Evolutionary conservation across 345 rosid species (phyloP), one percentile per base, ranked within the genome.

Genomic region (Camelina neglecta): DNA sequence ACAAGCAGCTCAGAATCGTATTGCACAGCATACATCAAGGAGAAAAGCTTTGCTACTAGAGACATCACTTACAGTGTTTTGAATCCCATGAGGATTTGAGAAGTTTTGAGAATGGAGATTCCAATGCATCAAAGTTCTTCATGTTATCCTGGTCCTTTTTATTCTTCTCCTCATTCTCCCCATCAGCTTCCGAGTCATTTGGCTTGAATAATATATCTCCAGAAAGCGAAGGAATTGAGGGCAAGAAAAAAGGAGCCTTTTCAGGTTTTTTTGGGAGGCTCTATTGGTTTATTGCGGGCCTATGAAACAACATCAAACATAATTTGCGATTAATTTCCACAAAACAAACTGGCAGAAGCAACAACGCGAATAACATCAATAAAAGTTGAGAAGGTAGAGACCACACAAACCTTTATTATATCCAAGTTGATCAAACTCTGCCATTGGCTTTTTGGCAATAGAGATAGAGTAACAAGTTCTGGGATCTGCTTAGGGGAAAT

Each of bases 391-490:
- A n/a, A 55, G 11, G 11, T 11, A 71, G 64, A 60, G 24, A 48
- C 18, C 59, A 63, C 60, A 41, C 55, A 50, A 18, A 95, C 99
- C 97, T 92, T 95, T 80, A 92, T 95, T 59, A 90, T 88, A 80
- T 93, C 98, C 78, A 95, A 84, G 86, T 90, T 95, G 82, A 95
- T 84, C 89, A 93, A 82, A 79, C 96, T 84, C 72, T 95, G 98
- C 99, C 98, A 95, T 68, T 95, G 98, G 86, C 92, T 89, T 78
- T 89, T 95, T 21, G 97, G 98, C 85, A 95, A 83, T 44, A 93
- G 68, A 36, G 97, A 95, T 36, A 93, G 89, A 51, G 97, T 95
- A 65, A 93, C 97, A 67, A 93, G 93, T 69, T 89, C 96, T 2
- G 98, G 99, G 60, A 90, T 93, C 81, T 87, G 94, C 64, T 83